These are phyloP conservation scores for Creolimax fragrantissima DNA, from an alignment of 78 protist species.

Conservation along the genomic window DNA sequence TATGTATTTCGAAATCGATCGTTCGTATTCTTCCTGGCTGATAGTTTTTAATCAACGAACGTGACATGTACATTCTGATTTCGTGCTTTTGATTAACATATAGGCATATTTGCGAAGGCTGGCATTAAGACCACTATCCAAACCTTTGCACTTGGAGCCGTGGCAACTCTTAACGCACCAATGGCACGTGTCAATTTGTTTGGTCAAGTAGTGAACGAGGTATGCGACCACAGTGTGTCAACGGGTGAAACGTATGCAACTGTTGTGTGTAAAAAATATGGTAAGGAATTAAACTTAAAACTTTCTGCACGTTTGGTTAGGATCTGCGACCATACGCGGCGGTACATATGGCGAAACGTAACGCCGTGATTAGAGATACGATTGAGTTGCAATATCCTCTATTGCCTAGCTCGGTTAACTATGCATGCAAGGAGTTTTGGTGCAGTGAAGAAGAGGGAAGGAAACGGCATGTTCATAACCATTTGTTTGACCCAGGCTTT, in stretches of 20 bases:
- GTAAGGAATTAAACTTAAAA: neutral
- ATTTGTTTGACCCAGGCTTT: neutral
- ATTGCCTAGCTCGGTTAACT: neutral
- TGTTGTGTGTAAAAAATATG: neutral
- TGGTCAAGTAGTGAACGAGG: neutral
- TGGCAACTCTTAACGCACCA: neutral
- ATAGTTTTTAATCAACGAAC: too few species aligned
- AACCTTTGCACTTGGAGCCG: neutral
- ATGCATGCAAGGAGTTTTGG: neutral
- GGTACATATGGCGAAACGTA: neutral
- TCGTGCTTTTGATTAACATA: neutral
- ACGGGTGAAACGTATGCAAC: too few species aligned
- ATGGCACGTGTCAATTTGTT: neutral
- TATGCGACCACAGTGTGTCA: too few species aligned
- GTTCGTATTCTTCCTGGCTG: too few species aligned
- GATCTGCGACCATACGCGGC: neutral
- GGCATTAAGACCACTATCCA: neutral
- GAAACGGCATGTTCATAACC: neutral
- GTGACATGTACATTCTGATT: too few species aligned
- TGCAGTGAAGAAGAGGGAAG: neutral
- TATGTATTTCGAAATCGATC: too few species aligned
- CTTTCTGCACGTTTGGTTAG: neutral
- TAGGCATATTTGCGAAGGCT: neutral
- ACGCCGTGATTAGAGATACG: neutral
- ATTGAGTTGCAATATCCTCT: neutral